These are phyloP conservation scores for Trametes versicolor DNA, from an alignment of 1,284 basidiomycete species.

Conservation along the genomic window DNA sequence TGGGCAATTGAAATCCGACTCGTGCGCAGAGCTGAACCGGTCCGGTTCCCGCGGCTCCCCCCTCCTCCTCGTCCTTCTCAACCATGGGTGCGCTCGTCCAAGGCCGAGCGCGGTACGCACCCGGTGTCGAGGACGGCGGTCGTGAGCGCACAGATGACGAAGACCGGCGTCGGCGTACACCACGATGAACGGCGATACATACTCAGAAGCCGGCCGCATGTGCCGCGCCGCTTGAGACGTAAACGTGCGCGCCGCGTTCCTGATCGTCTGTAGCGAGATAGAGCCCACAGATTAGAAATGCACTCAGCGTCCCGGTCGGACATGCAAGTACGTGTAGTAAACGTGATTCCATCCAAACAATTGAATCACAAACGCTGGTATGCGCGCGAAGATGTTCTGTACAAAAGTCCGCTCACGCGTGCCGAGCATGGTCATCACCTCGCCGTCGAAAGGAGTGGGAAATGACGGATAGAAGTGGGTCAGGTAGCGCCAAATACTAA, in stretches of 20 bases:
- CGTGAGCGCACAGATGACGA: constrained; percentile 4
- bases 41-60: constrained; percentile 22
- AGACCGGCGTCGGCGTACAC: constrained; percentile 3
- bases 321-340: neutral
- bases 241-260: constrained; percentile 17
- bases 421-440: too few relatives aligned
- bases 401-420: neutral
- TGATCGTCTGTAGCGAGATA: constrained; percentile 6
- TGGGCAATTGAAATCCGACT: constrained; percentile 24
- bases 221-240: constrained; percentile 18
- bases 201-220: constrained; percentile 13
- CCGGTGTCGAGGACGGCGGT: neutral
- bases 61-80: neutral
- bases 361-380: neutral
- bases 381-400: too few relatives aligned
- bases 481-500: neutral
- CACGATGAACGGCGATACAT: constrained; percentile 10
- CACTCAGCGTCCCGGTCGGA: neutral
- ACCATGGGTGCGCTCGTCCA: neutral
- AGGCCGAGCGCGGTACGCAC: neutral
- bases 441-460: too few relatives aligned
- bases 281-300: neutral
- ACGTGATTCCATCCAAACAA: neutral
- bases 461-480: neutral
- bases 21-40: constrained; percentile 28